Base-by-base conservation (phyloP, 2,329 filamentous ascomycete genomes). In the Parasarocladium wereldwijsianum region DNA sequence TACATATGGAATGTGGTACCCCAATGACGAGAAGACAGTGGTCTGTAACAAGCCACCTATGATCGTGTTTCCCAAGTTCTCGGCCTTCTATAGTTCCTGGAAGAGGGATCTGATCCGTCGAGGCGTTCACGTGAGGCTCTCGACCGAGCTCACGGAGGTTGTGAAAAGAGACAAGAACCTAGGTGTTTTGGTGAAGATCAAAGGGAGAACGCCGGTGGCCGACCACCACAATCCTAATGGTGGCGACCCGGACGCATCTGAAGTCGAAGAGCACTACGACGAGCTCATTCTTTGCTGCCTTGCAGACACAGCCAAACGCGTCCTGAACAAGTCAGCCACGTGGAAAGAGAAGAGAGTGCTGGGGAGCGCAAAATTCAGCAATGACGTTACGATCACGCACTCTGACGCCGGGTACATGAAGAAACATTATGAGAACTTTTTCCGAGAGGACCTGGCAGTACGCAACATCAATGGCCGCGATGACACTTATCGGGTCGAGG, bases 311-410 rank as follows among this genome's bases (percentile, higher is more conserved):
- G 64, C 70, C 10, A 68, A 71, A 39, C 63, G 62, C 15, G 55
- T 76, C 3, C 58, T 77, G 2, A 58, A 62, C 27, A 55, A 58
- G 8, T 67, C 62, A 3, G 63, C 69, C 12, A 62, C 60, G 10
- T 58, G 64, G 54, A 58, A 62, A 26, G 76, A 84, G 45, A 66
- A 58, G 26, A 64, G 60, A 29, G 67, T 84, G 6, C 65, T 84
- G 1, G 72, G 75, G 10, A 67, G 69, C 10, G 75, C 75, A 9
- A 75, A 69, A 36, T 67, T 76, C 49, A 66, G 62, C 39, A 65
- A 77, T 55, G 73, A 78, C 44, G 66, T 77, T 36, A 77, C 73
- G 18, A 62, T 78, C 38, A 77, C 72, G 3, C 73, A 77, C 44
- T 65, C 59, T 41, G 73, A 78, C 42, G 49, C 55, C n/a, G 54